These are phyloP conservation scores for Nyctanthes arbortristis DNA, from an alignment of 257 asterid species.

Conservation along the genomic window DNA sequence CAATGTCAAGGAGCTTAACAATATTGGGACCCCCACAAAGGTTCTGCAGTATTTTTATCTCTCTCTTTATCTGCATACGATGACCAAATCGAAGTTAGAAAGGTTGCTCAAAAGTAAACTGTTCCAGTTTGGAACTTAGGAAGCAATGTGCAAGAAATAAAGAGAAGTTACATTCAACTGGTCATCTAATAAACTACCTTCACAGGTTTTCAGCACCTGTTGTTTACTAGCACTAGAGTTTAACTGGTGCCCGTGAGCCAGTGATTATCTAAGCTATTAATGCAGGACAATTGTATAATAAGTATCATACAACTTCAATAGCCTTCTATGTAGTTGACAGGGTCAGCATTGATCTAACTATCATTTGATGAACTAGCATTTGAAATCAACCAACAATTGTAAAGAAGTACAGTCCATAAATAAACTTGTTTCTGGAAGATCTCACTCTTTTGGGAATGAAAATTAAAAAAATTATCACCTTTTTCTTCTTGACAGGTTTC, in stretches of 20 bases:
- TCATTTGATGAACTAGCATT: background rate
- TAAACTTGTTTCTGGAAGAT: background rate
- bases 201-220: background rate
- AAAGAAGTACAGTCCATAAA: constrained; percentile 1
- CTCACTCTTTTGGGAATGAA: background rate
- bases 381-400: constrained; percentile 5
- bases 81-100: constrained; percentile 12
- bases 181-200: background rate
- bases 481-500: constrained; percentile 96
- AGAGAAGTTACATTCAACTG: background rate
- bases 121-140: background rate
- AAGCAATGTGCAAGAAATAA: background rate
- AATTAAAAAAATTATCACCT: constrained; percentile 43
- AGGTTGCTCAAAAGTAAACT: background rate
- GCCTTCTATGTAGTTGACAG: background rate
- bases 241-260: constrained; percentile 7
- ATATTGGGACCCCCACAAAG: constrained; percentile 73
- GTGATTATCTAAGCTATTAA: constrained; percentile 17
- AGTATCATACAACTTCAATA: constrained; percentile 1
- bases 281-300: background rate
- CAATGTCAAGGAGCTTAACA: constrained; percentile 73
- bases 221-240: background rate
- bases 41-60: constrained; percentile 76
- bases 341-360: background rate
- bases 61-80: constrained; percentile 65